These are phyloP conservation scores for Yamadazyma takamatsuzukensis DNA, from an alignment of 805 yeast species.

Conservation along the genomic window DNA sequence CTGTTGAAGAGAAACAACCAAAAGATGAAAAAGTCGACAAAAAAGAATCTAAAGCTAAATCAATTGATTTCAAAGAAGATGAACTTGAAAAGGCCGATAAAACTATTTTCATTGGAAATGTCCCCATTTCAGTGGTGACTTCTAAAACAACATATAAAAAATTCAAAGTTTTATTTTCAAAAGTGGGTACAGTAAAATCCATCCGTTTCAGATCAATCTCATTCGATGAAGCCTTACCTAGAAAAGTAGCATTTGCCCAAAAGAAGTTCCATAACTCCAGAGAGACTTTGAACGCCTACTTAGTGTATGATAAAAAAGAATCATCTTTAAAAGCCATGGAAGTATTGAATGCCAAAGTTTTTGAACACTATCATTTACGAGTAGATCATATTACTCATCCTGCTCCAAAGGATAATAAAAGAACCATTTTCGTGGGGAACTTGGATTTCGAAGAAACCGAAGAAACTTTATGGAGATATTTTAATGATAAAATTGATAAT, in stretches of 20 bases:
- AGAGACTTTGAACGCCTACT: slow-evolving; percentile 83
- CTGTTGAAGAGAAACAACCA: slow-evolving; percentile 10
- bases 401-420: slow-evolving; percentile 73
- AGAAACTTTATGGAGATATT: slow-evolving; percentile 83
- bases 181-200: slow-evolving; percentile 59
- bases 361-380: slow-evolving; percentile 72
- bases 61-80: slow-evolving; percentile 58
- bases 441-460: slow-evolving; percentile 90
- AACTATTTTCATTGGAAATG: slow-evolving; percentile 86
- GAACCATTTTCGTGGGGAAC: slow-evolving; percentile 89
- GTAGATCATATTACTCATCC: slow-evolving; percentile 96
- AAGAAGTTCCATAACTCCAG: slow-evolving; percentile 73
- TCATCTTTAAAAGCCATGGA: slow-evolving; percentile 45
- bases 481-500: slow-evolving; percentile 41
- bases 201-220: slow-evolving; percentile 91
- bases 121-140: slow-evolving; percentile 61
- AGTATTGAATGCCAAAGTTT: slow-evolving; percentile 61
- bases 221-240: slow-evolving; percentile 80
- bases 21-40: slow-evolving; percentile 9
- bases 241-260: slow-evolving; percentile 85
- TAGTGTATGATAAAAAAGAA: slow-evolving; percentile 64
- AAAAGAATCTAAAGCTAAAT: slow-evolving; percentile 36
- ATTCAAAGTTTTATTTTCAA: slow-evolving; percentile 61
- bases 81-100: slow-evolving; percentile 80
- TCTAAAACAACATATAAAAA: slow-evolving; percentile 56